phyloP scores from a whole-genome alignment of 768 basidiomycete species.

The Leucocoprinus sp. region DNA sequence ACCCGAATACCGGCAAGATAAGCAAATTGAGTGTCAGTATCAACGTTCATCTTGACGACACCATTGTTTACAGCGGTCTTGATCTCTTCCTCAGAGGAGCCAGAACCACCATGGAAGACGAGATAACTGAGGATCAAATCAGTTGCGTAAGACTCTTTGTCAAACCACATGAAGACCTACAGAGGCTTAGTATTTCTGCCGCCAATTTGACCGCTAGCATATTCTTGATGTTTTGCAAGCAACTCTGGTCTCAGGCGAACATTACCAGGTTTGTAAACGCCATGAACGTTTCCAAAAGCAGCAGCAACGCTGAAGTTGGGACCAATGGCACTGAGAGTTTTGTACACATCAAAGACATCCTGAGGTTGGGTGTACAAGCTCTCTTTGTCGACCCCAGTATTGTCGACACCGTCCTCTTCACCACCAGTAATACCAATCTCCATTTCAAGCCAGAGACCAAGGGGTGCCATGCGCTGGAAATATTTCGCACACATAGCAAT shows the following conservation, averaged over 20 bases:
- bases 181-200: conserved; percentile 66
- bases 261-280: conserved; percentile 99
- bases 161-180: conserved; percentile 34
- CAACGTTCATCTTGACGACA: conserved; percentile 99
- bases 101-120: conserved; percentile 99
- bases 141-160: neutral
- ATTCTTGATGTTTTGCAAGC: conserved; percentile 83
- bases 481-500: conserved; percentile 90
- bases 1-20: conserved; percentile 83
- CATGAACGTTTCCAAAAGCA: conserved; percentile 98
- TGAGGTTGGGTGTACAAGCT: conserved; percentile 96
- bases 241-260: conserved; percentile 89
- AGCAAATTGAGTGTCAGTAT: conserved; percentile 91
- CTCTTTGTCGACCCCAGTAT: conserved; percentile 90
- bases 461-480: conserved; percentile 88
- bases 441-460: conserved; percentile 99
- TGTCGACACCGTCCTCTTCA: conserved; percentile 99
- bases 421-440: conserved; percentile 99
- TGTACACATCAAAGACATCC: conserved; percentile 88
- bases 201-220: conserved; percentile 60
- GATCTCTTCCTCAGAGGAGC: conserved; percentile 95
- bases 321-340: conserved; percentile 72
- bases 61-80: conserved; percentile 83
- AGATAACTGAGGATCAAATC: conserved; percentile 58
- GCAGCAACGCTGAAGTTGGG: conserved; percentile 98